Conservation (phyloP, 1,284 basidiomycete species). For the Ceratobasidium theobromae region DNA sequence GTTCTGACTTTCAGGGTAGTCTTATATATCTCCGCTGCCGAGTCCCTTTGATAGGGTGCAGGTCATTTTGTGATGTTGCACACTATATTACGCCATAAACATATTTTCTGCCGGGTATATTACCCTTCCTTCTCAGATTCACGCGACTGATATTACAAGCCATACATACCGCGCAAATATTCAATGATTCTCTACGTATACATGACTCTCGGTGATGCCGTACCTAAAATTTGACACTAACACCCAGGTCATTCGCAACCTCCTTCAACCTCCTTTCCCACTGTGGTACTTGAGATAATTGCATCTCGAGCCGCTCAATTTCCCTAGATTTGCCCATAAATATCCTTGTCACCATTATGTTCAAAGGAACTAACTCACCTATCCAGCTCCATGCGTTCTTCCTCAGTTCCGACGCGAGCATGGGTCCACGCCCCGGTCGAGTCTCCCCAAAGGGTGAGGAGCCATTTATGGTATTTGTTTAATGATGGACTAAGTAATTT, state of each 20-base stretch:
- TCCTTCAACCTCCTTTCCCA: conserved; percentile 66
- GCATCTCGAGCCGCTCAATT: conserved; percentile 64
- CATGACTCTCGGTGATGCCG: not conserved
- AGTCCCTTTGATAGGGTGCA: conserved; percentile 34
- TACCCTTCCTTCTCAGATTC: not conserved
- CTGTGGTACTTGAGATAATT: conserved; percentile 63
- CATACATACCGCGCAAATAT: not conserved
- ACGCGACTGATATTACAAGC: not conserved
- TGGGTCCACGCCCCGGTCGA: conserved; percentile 69
- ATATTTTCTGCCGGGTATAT: not conserved
- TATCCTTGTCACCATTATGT: conserved; percentile 34
- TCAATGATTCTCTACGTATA: not conserved
- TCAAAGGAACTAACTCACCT: conserved; percentile 44
- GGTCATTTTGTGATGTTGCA: conserved; percentile 1
- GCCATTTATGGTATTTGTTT: conserved; percentile 79
- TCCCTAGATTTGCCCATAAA: conserved; percentile 48
- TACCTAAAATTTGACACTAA: conserved; percentile 34
- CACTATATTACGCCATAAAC: not conserved
- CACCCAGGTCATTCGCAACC: conserved; percentile 49
- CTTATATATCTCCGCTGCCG: conserved; percentile 51
- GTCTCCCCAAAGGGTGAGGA: conserved; percentile 73
- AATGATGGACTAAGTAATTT: conserved; percentile 63
- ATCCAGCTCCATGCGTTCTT: conserved; percentile 71
- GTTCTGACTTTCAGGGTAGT: conserved; percentile 41
- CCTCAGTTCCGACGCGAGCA: conserved; percentile 65